Conservation (phyloP, 805 yeast species). For the Cyberlindnera euphorbiiphila region DNA sequence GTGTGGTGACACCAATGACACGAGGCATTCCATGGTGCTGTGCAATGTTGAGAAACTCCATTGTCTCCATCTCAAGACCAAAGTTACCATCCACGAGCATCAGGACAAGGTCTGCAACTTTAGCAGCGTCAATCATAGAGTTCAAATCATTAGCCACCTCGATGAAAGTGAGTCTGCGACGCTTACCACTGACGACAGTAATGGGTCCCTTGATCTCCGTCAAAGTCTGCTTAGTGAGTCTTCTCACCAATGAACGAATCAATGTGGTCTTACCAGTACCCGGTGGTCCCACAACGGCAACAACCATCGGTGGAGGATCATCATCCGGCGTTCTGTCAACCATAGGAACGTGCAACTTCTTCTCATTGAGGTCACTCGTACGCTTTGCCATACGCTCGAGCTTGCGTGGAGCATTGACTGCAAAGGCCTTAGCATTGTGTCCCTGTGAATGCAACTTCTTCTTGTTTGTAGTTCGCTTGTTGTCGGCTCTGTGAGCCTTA, state of each 20-base stretch:
- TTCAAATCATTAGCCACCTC: constrained; percentile 92
- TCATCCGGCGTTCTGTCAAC: constrained; percentile 96
- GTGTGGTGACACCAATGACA: constrained; percentile 92
- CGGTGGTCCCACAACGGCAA: constrained; percentile 97
- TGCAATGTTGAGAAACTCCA: constrained; percentile 94
- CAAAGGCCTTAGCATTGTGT: constrained; percentile 77
- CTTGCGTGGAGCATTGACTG: constrained; percentile 81
- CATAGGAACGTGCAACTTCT: constrained; percentile 93
- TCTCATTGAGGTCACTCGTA: constrained; percentile 76
- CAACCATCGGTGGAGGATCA: constrained; percentile 94
- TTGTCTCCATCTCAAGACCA: constrained; percentile 99
- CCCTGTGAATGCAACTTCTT: constrained; percentile 88
- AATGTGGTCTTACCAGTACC: constrained; percentile 97
- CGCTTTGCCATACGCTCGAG: constrained; percentile 81
- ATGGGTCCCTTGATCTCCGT: constrained; percentile 92
- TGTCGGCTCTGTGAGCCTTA: constrained; percentile 74
- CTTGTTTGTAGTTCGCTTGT: constrained; percentile 60
- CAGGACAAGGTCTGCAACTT: constrained; percentile 88
- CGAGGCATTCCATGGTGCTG: constrained; percentile 99
- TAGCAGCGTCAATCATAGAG: constrained; percentile 95
- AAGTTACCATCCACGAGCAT: constrained; percentile 93
- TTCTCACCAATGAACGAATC: constrained; percentile 80
- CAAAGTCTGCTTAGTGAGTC: constrained; percentile 83
- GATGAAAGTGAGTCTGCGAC: constrained; percentile 85
- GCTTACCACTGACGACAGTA: constrained; percentile 93